Evolutionary conservation across 2,329 filamentous ascomycete species (phyloP).

Genomic region (Pseudogymnoascus sp.): DNA sequence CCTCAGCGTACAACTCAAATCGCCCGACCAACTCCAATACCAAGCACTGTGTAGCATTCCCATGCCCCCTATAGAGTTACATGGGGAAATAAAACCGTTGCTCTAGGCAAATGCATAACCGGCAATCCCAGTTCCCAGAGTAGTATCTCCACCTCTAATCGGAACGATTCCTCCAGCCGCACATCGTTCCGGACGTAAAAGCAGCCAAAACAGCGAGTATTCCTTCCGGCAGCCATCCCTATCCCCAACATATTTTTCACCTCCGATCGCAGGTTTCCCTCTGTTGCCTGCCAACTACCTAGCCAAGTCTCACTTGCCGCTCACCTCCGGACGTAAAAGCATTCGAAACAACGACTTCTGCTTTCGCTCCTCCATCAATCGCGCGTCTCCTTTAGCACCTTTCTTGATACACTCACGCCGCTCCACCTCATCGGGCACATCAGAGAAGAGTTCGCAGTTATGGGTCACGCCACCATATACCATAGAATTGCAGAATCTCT

Average conservation of each 20-base stretch:
- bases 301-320: neutral
- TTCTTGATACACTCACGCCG: neutral
- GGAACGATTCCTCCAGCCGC: neutral
- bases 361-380: neutral
- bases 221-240: neutral
- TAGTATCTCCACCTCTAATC: neutral
- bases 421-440: neutral
- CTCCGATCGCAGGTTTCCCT: neutral
- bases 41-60: neutral
- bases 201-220: neutral
- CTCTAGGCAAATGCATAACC: neutral
- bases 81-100: neutral
- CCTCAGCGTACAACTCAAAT: neutral
- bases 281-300: neutral
- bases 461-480: neutral
- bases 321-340: neutral
- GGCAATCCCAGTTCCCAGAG: neutral
- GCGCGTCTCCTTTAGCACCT: neutral
- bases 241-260: neutral
- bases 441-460: neutral
- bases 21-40: neutral
- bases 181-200: neutral
- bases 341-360: constrained; percentile 1
- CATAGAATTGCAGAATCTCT: neutral
- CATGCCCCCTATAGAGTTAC: neutral